Conservation (phyloP, 2,329 filamentous ascomycete genomes). For the Purpureocillium lavendulum region DNA sequence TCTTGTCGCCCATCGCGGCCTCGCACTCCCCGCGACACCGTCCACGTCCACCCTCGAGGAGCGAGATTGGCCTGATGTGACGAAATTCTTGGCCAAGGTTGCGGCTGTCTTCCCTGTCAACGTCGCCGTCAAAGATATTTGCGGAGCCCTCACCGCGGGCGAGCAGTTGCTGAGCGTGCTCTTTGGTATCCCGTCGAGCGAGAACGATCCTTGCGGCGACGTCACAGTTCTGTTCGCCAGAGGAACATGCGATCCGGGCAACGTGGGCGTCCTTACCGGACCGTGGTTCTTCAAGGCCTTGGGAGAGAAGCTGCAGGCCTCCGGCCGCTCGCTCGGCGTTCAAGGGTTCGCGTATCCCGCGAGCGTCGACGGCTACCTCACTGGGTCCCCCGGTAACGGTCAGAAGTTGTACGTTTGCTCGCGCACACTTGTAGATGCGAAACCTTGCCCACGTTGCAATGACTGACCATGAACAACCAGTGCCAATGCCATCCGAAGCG, state of each 20-base stretch:
- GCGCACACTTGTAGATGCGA: no score
- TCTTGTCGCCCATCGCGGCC: no score
- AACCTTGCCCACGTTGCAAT: background rate
- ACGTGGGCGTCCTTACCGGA: slow-evolving; percentile 18
- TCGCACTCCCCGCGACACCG: no score
- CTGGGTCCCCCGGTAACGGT: slow-evolving; percentile 11
- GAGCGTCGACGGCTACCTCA: slow-evolving; percentile 16
- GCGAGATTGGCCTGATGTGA: slow-evolving; percentile 2
- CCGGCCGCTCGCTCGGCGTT: slow-evolving; percentile 11
- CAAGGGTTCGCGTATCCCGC: slow-evolving; percentile 19
- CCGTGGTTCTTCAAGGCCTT: slow-evolving; percentile 18
- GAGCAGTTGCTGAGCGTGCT: slow-evolving; percentile 8
- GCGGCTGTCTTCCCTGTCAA: slow-evolving; percentile 8
- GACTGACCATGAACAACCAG: slow-evolving; percentile 13
- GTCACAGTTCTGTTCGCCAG: slow-evolving; percentile 20
- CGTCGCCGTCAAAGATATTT: slow-evolving; percentile 7
- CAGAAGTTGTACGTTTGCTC: slow-evolving; percentile 16
- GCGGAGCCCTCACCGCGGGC: slow-evolving; percentile 5
- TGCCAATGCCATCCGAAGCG: slow-evolving; percentile 21
- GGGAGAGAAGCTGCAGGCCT: slow-evolving; percentile 2
- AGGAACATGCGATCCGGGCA: slow-evolving; percentile 20
- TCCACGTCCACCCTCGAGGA: background rate
- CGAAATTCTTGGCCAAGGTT: slow-evolving; percentile 6
- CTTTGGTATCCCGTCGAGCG: slow-evolving; percentile 8
- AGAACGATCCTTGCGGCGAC: slow-evolving; percentile 14